Evolutionary conservation across 352 stramenopile species (phyloP), one percentile per base, ranked within the genome.

Genomic region (Phytophthora cajani): DNA sequence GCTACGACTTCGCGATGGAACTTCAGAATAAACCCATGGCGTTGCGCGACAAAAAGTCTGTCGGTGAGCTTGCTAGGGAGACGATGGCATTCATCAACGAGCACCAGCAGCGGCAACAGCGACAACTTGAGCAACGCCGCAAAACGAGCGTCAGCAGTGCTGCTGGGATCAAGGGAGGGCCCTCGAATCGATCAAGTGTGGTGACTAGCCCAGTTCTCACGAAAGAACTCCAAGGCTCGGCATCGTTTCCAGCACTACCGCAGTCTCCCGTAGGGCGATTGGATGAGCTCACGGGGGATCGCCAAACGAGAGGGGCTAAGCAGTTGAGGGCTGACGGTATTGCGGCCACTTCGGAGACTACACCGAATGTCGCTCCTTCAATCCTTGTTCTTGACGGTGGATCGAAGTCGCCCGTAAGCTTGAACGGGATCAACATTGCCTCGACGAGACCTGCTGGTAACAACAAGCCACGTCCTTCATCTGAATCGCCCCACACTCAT

Each of bases 11-110:
- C 57, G 77, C 67, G 0, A 77, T 85, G 21, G 85, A 92, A 57
- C 69, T 92, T 21, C 67, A 82, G 23, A 74, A 78, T 33, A 72
- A 78, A 53, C 47, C 70, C 7, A 67, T 72, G 25, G 59, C 69
- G 23, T 71, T 77, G 16, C 62, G 72, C 11, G 79, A 83, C 38
- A 61, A 68, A n/a, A 88, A 83, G 61, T 87, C 78, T 1, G 79
- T 91, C 17, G 85, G 85, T 2, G 82, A 92, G 55, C 66, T 92
- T 3, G 85, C 85, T 36, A 64, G 85, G 5, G 83, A 90, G 36
- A 88, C 78, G n/a, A 69, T 92, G 40, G 66, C 72, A 12, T 78
- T 85, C 17, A 74, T 91, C 1, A 82, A 84, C 19, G 81, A 90
- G 36, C 69, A 67, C 6, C 51, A 78, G 8, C 64, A 81, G 58